Evolutionary conservation across 441 rosid genomes (phyloP).

Genomic region (Aleurites moluccanus): DNA sequence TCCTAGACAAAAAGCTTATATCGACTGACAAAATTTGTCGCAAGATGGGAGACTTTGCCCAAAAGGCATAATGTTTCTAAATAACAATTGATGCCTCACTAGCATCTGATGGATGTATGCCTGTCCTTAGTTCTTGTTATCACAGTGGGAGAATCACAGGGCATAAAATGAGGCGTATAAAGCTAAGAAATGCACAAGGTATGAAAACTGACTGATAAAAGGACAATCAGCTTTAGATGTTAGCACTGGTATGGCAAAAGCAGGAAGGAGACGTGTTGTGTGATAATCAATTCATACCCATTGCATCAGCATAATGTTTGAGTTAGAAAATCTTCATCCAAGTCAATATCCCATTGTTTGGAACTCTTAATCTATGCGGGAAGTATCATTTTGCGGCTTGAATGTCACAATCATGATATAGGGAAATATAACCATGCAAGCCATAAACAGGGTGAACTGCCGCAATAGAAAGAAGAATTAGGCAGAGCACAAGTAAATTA

Average conservation of each 20-base stretch:
- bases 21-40: slow-evolving; percentile 10
- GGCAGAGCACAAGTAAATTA: slow-evolving; percentile 16
- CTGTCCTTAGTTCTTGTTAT: slow-evolving; percentile 6
- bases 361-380: slow-evolving; percentile 68
- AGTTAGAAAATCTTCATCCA: slow-evolving; percentile 27
- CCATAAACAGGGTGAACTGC: slow-evolving; percentile 98
- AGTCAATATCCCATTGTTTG: slow-evolving; percentile 31
- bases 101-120: slow-evolving; percentile 3
- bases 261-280: slow-evolving; percentile 9
- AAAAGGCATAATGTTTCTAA: background rate
- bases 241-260: slow-evolving; percentile 23
- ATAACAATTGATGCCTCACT: background rate
- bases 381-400: slow-evolving; percentile 62
- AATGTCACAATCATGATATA: slow-evolving; percentile 68
- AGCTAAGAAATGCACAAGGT: slow-evolving; percentile 2
- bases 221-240: slow-evolving; percentile 25
- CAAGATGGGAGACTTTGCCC: background rate
- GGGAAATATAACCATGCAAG: slow-evolving; percentile 82
- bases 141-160: slow-evolving; percentile 4
- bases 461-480: slow-evolving; percentile 28
- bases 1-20: background rate
- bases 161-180: slow-evolving; percentile 8
- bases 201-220: slow-evolving; percentile 20
- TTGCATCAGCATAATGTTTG: slow-evolving; percentile 27
- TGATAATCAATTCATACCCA: slow-evolving; percentile 13